phyloP scores from a whole-genome alignment of 192 early-diverging fungal species.

The Coemansia sp. region DNA sequence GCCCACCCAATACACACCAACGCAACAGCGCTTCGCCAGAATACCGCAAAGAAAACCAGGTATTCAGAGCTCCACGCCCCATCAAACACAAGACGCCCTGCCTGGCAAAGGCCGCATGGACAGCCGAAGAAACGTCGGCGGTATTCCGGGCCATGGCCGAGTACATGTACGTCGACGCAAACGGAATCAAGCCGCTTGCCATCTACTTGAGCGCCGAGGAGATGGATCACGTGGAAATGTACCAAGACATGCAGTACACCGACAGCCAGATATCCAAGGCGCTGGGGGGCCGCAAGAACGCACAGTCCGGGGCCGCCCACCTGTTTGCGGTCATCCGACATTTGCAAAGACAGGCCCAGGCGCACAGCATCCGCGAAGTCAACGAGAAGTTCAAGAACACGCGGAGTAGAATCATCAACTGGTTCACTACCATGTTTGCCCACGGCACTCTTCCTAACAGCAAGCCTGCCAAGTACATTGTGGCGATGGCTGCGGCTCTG shows the following conservation, averaged over 20 bases:
- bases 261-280: constrained; percentile 19
- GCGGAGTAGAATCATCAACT: constrained; percentile 40
- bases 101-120: constrained; percentile 14
- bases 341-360: constrained; percentile 20
- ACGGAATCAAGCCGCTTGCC: constrained; percentile 36
- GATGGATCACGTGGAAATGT: constrained; percentile 32
- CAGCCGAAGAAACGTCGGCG: constrained; percentile 19
- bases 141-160: constrained; percentile 48
- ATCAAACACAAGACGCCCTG: neutral
- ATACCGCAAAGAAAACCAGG: neutral
- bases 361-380: constrained; percentile 25
- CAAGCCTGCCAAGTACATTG: constrained; percentile 29
- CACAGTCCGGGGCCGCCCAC: constrained; percentile 23
- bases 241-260: constrained; percentile 16
- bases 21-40: too few relatives aligned
- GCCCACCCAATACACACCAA: too few relatives aligned
- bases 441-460: constrained; percentile 27
- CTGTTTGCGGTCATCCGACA: constrained; percentile 36
- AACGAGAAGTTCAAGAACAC: constrained; percentile 51
- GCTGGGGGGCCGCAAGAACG: constrained; percentile 12
- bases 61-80: neutral
- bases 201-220: constrained; percentile 39
- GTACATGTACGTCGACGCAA: constrained; percentile 47
- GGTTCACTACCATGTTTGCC: constrained; percentile 36
- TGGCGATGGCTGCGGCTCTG: constrained; percentile 25